Evolutionary conservation across 106 monocot species (phyloP), one percentile per base, ranked within the genome.

Genomic region (Xerophyta viscosa): DNA sequence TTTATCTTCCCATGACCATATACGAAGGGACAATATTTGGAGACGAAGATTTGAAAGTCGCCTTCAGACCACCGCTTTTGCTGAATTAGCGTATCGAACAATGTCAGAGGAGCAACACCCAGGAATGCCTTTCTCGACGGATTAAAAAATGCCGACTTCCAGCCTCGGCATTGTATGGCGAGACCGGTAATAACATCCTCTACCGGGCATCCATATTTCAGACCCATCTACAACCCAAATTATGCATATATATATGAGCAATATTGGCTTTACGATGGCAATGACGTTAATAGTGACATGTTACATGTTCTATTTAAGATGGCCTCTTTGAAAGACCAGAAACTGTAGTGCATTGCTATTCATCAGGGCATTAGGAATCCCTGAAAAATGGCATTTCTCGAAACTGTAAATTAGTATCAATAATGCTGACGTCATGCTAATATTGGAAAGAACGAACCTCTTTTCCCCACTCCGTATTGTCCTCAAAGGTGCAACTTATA

Each of bases 31-130:
- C 75, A 72, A 52, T 88, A 43, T 64, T 72, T 79, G 28, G 82
- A 83, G 11, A 78, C n/a, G 27, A 79, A 75, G 8, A 72, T 78
- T 12, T 66, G 65, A 1, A 79, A 66, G 18, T 79, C n/a, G 0
- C 83, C 87, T 41, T 83, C 87, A 30, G 50, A 31, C 87, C 82
- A 83, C 61, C 87, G 59, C 62, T 76, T 82, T 52, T 69, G 68
- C 31, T 88, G 88, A 47, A 83, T 41, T 11, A 88, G 11, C 8
- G 60, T 37, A n/a, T 76, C 65, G 15, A 50, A 55, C 15, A 88
- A 56, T n/a, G 78, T 72, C 37, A 60, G 33, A 0, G 87, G 82
- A n/a, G 68, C 71, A 6, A 79, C 31, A 6, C 87, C 87, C 37
- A 88, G 3, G 47, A 88, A 88, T 1, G 52, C 87, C 22, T 15